These are phyloP conservation scores for Globisporangium rhizosaccharum DNA, from an alignment of 352 stramenopile species.

Conservation along the genomic window DNA sequence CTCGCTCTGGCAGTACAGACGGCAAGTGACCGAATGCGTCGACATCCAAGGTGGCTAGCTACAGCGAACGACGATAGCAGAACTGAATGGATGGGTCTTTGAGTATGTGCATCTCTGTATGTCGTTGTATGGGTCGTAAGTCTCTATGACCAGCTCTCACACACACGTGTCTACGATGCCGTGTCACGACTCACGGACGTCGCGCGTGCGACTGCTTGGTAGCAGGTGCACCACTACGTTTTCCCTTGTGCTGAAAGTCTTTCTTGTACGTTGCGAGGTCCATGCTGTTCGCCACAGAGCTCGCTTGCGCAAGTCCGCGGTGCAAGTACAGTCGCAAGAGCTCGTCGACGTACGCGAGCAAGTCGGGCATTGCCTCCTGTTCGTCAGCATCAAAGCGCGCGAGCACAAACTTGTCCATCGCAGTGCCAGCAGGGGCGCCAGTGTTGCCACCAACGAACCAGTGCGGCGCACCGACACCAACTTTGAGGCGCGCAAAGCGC, in stretches of 20 bases:
- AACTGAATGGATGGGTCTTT: neutral
- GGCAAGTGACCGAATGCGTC: neutral
- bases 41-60: neutral
- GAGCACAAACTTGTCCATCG: constrained; percentile 82
- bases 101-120: neutral
- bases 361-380: constrained; percentile 55
- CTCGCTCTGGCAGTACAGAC: neutral
- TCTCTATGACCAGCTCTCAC: neutral
- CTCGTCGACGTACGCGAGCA: constrained; percentile 68
- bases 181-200: constrained; percentile 1
- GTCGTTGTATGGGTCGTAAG: neutral
- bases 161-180: neutral
- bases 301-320: constrained; percentile 65
- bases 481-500: constrained; percentile 78
- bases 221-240: constrained; percentile 18
- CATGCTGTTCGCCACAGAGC: constrained; percentile 75
- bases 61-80: neutral
- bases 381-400: constrained; percentile 73
- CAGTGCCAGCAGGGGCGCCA: constrained; percentile 63
- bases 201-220: neutral
- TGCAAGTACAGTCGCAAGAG: constrained; percentile 79
- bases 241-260: constrained; percentile 19
- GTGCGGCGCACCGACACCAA: constrained; percentile 68
- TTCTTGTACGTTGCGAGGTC: constrained; percentile 52
- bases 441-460: constrained; percentile 72